phyloP scores from a whole-genome alignment of 306 rosid genomes.

The Cucurbita argyrosperma region DNA sequence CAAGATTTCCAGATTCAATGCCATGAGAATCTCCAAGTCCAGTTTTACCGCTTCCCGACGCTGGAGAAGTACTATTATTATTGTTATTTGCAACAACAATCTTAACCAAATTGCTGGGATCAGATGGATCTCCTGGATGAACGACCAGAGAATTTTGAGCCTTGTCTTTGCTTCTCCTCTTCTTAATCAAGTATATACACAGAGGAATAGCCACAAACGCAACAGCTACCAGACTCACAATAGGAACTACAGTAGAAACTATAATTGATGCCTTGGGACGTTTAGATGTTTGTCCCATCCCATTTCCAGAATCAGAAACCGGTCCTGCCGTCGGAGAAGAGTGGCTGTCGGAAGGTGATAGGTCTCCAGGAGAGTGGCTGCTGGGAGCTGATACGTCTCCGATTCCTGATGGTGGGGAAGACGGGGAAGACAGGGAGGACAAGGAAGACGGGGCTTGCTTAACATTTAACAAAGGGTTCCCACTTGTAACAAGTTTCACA shows the following conservation, averaged over 20 bases:
- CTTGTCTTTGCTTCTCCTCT: slow-evolving; percentile 21
- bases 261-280: slow-evolving; percentile 17
- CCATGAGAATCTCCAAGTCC: slow-evolving; percentile 59
- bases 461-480: slow-evolving; percentile 20
- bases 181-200: slow-evolving; percentile 45
- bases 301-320: not conserved
- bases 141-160: slow-evolving; percentile 58
- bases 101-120: slow-evolving; percentile 48
- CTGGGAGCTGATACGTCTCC: slow-evolving; percentile 10
- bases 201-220: slow-evolving; percentile 66
- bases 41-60: slow-evolving; percentile 51
- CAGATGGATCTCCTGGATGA: slow-evolving; percentile 89
- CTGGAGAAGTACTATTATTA: slow-evolving; percentile 38
- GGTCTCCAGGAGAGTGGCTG: not conserved
- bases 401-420: slow-evolving; percentile 8
- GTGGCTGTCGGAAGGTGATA: slow-evolving; percentile 6
- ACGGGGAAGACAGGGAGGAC: not conserved
- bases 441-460: slow-evolving; percentile 3
- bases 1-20: slow-evolving; percentile 82
- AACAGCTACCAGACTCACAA: slow-evolving; percentile 56
- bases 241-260: slow-evolving; percentile 33
- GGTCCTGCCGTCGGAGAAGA: slow-evolving; percentile 12
- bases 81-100: slow-evolving; percentile 46
- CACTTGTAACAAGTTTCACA: slow-evolving; percentile 31
- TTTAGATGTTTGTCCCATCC: not conserved